Conservation (phyloP, 192 early-diverging fungal species). For the Backusella tuberculispora region DNA sequence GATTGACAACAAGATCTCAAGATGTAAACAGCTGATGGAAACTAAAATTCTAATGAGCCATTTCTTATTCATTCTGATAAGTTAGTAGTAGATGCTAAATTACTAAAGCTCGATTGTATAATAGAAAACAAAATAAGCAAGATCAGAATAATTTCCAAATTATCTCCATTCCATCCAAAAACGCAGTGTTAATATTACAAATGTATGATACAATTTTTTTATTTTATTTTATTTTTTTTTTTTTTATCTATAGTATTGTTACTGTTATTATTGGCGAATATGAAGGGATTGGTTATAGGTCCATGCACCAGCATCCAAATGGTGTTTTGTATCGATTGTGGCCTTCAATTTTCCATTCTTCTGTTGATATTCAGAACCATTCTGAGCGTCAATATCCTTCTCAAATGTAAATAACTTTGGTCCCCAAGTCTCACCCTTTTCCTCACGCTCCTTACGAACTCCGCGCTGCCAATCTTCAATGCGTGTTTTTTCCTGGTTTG, state of each 20-base stretch:
- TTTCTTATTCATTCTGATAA: too few species aligned
- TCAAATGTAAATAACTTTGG: slow-evolving; percentile 36
- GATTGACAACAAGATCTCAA: too few species aligned
- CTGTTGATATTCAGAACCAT: slow-evolving; percentile 18
- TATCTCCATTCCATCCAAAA: background rate
- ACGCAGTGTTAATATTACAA: background rate
- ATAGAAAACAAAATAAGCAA: too few species aligned
- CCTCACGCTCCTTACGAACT: slow-evolving; percentile 63
- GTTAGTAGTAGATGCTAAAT: too few species aligned
- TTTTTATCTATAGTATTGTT: slow-evolving; percentile 4
- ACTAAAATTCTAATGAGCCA: too few species aligned
- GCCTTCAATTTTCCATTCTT: slow-evolving; percentile 14
- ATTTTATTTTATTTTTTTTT: background rate
- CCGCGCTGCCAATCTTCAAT: slow-evolving; percentile 72
- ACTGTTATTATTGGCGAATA: slow-evolving; percentile 10
- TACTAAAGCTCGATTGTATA: too few species aligned
- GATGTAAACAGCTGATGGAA: too few species aligned
- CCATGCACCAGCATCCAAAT: slow-evolving; percentile 39
- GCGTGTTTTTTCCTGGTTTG: slow-evolving; percentile 66
- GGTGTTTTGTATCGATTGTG: slow-evolving; percentile 20
- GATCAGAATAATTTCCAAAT: too few species aligned
- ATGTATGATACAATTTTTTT: background rate
- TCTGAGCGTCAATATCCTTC: slow-evolving; percentile 21
- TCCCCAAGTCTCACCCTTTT: slow-evolving; percentile 47
- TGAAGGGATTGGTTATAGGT: slow-evolving; percentile 41